Conservation (phyloP, 2,329 filamentous ascomycete genomes). For the Alternaria arborescens region DNA sequence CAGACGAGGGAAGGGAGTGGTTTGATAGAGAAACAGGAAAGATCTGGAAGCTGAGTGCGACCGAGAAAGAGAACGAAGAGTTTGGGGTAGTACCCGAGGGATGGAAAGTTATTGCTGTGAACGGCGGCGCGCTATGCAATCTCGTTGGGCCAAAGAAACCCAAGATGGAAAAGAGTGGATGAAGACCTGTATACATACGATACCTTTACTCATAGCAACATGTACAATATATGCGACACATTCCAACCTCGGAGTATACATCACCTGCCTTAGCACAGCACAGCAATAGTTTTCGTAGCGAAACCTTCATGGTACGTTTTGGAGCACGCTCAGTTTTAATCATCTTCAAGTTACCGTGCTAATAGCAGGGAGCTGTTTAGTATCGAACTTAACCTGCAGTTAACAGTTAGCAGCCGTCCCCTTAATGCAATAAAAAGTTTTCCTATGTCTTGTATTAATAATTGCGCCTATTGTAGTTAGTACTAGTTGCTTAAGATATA, state of each 20-base stretch:
- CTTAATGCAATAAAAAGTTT: no score
- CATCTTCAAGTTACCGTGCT: no score
- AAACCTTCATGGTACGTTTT: background rate
- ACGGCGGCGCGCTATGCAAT: constrained; percentile 74
- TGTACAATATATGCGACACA: background rate
- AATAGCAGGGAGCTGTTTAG: no score
- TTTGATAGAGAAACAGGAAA: constrained; percentile 49
- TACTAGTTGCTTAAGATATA: no score
- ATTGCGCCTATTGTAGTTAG: no score
- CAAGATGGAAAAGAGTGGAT: background rate
- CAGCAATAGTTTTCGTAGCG: background rate
- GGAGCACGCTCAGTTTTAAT: no score
- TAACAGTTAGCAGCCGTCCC: no score
- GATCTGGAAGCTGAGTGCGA: constrained; percentile 44
- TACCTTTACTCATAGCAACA: background rate
- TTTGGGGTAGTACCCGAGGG: constrained; percentile 27
- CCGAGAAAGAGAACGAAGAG: constrained; percentile 10
- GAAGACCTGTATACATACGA: background rate
- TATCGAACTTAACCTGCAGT: no score
- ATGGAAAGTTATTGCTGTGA: constrained; percentile 70
- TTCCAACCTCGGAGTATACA: background rate
- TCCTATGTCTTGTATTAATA: no score
- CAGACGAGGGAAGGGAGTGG: constrained; percentile 67
- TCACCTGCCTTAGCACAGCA: background rate
- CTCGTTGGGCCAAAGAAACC: constrained; percentile 62